phyloP scores from a whole-genome alignment of 108 stramenopile genomes.

The Fistulifera pelliculosa region DNA sequence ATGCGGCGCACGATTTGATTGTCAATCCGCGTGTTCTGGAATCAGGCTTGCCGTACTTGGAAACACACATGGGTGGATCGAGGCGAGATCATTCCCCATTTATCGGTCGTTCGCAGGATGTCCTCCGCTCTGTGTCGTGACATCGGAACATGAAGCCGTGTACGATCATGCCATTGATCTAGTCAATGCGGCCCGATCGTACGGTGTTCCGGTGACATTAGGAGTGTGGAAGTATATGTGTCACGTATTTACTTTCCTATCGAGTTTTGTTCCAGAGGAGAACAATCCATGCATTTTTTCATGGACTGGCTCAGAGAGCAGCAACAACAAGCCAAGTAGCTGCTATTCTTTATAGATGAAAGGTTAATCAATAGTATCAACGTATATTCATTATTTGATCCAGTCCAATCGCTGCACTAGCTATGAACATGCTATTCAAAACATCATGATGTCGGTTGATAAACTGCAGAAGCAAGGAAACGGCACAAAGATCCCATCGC shows the following conservation, averaged over 20 bases:
- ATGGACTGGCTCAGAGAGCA: slow-evolving; percentile 53
- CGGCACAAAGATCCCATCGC: slow-evolving; percentile 12
- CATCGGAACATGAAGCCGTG: slow-evolving; percentile 66
- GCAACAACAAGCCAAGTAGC: no score
- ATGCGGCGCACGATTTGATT: slow-evolving; percentile 60
- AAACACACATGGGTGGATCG: slow-evolving; percentile 20
- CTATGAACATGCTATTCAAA: slow-evolving; percentile 22
- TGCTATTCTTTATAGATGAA: no score
- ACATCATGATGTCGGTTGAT: slow-evolving; percentile 46
- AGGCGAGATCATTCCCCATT: slow-evolving; percentile 55
- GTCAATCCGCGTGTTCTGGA: slow-evolving; percentile 49
- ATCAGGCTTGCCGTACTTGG: slow-evolving; percentile 30
- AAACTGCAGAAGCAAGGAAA: slow-evolving; percentile 38
- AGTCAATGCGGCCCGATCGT: slow-evolving; percentile 37
- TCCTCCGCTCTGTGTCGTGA: slow-evolving; percentile 67
- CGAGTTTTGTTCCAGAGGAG: slow-evolving; percentile 59
- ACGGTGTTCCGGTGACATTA: slow-evolving; percentile 50
- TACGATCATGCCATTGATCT: slow-evolving; percentile 62
- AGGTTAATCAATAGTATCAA: no score
- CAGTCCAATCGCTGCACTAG: no score
- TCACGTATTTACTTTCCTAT: slow-evolving; percentile 65
- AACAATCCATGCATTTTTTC: slow-evolving; percentile 51
- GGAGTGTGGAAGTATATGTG: slow-evolving; percentile 77
- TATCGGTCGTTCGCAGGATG: slow-evolving; percentile 47
- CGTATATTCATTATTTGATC: no score